Evolutionary conservation across 169 alveolate species (phyloP).

Genomic region (Eimeria tenella): DNA sequence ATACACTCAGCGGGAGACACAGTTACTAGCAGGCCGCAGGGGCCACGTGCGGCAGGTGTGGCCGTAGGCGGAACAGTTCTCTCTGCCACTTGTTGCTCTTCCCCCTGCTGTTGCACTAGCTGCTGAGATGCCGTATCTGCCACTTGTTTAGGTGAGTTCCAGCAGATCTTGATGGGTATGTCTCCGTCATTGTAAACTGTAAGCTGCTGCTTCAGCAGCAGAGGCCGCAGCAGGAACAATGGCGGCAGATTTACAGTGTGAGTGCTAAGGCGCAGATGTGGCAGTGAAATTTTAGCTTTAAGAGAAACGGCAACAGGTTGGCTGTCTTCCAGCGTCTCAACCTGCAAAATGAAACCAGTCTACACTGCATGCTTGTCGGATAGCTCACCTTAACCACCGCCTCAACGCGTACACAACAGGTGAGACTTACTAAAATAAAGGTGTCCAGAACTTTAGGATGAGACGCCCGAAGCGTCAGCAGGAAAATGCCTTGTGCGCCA

Average conservation of each 20-base stretch:
- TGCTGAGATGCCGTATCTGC: neutral
- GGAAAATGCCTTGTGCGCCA: neutral
- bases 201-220: slow-evolving; percentile 42
- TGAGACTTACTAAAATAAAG: slow-evolving; percentile 5
- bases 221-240: slow-evolving; percentile 29
- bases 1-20: slow-evolving; percentile 27
- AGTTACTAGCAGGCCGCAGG: slow-evolving; percentile 36
- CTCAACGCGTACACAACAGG: neutral
- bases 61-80: neutral
- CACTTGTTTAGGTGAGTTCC: neutral
- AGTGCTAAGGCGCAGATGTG: slow-evolving; percentile 29
- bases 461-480: slow-evolving; percentile 33
- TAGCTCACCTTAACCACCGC: neutral
- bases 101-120: slow-evolving; percentile 3
- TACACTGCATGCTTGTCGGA: too few relatives aligned
- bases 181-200: slow-evolving; percentile 48
- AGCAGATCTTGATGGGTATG: neutral
- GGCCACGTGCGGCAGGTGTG: neutral
- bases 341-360: neutral
- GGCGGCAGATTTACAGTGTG: slow-evolving; percentile 56
- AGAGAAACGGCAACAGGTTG: neutral
- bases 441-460: slow-evolving; percentile 27
- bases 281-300: neutral
- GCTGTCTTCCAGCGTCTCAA: slow-evolving; percentile 31
- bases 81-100: neutral